Evolutionary conservation across 1,139 yeast genomes (phyloP).

Genomic region (Dujonia santamariae): DNA sequence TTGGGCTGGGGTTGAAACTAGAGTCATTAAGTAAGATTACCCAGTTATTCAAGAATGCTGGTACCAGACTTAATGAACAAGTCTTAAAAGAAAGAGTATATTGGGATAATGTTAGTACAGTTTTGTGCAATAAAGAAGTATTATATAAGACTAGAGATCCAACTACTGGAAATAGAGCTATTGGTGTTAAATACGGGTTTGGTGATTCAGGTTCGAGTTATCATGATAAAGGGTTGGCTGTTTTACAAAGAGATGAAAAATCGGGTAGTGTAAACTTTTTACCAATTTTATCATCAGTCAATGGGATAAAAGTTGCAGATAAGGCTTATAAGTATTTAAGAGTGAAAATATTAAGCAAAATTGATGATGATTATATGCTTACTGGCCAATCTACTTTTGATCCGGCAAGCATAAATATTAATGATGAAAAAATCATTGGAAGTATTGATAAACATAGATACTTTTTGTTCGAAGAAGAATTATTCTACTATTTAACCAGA

Average conservation of each 20-base stretch:
- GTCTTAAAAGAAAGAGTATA: constrained; percentile 63
- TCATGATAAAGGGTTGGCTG: constrained; percentile 71
- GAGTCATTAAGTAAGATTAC: constrained; percentile 63
- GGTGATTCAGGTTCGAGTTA: constrained; percentile 86
- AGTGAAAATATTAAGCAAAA: constrained; percentile 51
- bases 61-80: constrained; percentile 50
- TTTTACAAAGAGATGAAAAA: constrained; percentile 43
- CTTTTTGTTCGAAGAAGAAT: constrained; percentile 82
- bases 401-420: constrained; percentile 26
- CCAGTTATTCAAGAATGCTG: constrained; percentile 48
- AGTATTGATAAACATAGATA: constrained; percentile 58
- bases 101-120: constrained; percentile 62
- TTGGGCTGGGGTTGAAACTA: constrained; percentile 86
- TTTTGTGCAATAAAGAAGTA: constrained; percentile 61
- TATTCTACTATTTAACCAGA: constrained; percentile 64
- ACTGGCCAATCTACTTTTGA: constrained; percentile 42
- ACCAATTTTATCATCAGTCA: constrained; percentile 20
- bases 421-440: constrained; percentile 18
- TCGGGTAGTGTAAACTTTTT: constrained; percentile 34
- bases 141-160: constrained; percentile 66
- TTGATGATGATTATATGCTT: constrained; percentile 49
- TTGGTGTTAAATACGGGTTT: constrained; percentile 86
- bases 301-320: constrained; percentile 18
- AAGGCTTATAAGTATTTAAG: constrained; percentile 43
- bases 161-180: constrained; percentile 40